These are phyloP conservation scores for Ramaria sp. DNA, from an alignment of 768 basidiomycete genomes.

Conservation along the genomic window DNA sequence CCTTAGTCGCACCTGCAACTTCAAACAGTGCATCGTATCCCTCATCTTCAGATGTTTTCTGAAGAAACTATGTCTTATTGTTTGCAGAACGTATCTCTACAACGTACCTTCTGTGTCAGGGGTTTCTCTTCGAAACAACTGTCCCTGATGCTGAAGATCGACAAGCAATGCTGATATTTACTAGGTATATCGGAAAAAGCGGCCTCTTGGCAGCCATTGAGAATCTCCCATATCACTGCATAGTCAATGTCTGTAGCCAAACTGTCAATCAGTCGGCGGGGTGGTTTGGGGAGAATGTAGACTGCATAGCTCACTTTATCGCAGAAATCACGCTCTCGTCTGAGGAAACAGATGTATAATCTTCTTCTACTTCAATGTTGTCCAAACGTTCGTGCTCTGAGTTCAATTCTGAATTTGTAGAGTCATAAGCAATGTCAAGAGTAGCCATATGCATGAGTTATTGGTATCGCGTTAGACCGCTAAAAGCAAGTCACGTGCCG, in stretches of 20 bases:
- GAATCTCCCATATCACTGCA: conserved; percentile 2
- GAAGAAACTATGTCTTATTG: neutral
- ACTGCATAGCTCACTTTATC: neutral
- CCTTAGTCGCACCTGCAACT: neutral
- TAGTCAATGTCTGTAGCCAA: neutral
- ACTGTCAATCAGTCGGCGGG: neutral
- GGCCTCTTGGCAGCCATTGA: conserved; percentile 9
- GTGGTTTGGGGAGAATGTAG: neutral
- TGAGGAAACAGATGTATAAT: neutral
- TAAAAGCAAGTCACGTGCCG: neutral
- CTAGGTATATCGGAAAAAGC: conserved; percentile 5
- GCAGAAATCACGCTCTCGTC: neutral
- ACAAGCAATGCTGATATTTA: neutral
- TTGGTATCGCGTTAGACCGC: neutral
- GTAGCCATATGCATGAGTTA: too few relatives aligned
- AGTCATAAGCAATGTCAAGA: neutral
- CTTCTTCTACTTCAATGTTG: neutral
- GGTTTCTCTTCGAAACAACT: neutral
- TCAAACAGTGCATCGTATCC: neutral
- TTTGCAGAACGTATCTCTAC: neutral
- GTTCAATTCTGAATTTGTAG: neutral
- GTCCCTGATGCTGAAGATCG: neutral
- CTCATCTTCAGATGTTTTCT: neutral
- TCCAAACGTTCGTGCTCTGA: neutral
- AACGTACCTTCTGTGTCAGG: neutral